Evolutionary conservation across 1,284 basidiomycete species (phyloP).

Genomic region (Vanrija humicola): DNA sequence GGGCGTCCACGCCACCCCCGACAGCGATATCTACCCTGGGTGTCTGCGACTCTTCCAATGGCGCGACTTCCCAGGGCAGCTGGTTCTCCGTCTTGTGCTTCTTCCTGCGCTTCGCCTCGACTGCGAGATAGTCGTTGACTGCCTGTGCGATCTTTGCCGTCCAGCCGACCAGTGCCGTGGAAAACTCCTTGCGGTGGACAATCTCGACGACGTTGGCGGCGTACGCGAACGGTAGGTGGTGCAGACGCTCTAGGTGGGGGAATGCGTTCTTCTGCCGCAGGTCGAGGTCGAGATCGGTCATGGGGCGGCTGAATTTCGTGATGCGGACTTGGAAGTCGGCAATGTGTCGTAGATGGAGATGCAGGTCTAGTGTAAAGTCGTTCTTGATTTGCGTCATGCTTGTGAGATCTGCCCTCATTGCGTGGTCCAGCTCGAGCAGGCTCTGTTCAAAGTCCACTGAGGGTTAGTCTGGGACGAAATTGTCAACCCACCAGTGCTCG

Average conservation of each 20-base stretch:
- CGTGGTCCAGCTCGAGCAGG: slow-evolving; percentile 37
- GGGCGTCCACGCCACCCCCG: slow-evolving; percentile 49
- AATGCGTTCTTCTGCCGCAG: slow-evolving; percentile 67
- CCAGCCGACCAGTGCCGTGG: slow-evolving; percentile 67
- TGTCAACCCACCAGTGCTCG: slow-evolving; percentile 5
- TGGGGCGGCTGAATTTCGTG: slow-evolving; percentile 61
- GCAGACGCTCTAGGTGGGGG: slow-evolving; percentile 79
- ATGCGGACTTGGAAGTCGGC: slow-evolving; percentile 71
- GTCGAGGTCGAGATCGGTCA: slow-evolving; percentile 67
- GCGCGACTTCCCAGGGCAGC: slow-evolving; percentile 66
- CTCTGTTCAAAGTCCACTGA: slow-evolving; percentile 19
- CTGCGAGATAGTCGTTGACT: slow-evolving; percentile 67
- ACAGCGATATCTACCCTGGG: slow-evolving; percentile 73
- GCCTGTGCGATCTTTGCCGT: slow-evolving; percentile 72
- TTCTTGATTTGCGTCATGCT: slow-evolving; percentile 56
- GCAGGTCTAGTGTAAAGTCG: slow-evolving; percentile 65
- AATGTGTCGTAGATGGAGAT: slow-evolving; percentile 64
- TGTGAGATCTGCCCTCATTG: slow-evolving; percentile 42
- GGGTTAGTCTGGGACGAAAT: neutral
- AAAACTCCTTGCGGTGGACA: slow-evolving; percentile 81
- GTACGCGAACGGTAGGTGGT: slow-evolving; percentile 88
- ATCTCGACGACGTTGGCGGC: slow-evolving; percentile 88
- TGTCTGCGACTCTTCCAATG: slow-evolving; percentile 23
- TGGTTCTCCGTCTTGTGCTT: slow-evolving; percentile 72
- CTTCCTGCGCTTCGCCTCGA: slow-evolving; percentile 70